Evolutionary conservation across 192 early-diverging fungal species (phyloP).

Genomic region (Linnemannia elongata): DNA sequence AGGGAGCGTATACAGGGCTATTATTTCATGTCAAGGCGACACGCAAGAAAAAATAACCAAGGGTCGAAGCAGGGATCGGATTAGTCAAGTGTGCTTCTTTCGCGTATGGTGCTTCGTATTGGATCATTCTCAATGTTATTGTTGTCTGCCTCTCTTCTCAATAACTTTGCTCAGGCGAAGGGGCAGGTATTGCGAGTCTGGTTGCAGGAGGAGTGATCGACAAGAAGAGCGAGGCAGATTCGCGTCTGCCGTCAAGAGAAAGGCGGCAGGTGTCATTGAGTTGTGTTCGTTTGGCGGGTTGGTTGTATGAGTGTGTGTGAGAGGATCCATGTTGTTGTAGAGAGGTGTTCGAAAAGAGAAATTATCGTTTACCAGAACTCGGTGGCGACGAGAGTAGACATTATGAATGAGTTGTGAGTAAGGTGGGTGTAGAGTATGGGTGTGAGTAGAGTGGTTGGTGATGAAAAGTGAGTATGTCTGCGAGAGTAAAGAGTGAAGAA

Average conservation of each 20-base stretch:
- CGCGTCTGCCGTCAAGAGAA: too few relatives aligned
- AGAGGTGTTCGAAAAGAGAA: neutral
- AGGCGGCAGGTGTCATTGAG: too few relatives aligned
- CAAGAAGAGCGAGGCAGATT: too few relatives aligned
- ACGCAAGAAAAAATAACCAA: neutral
- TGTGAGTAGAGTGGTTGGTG: neutral
- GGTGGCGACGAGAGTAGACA: slow-evolving; percentile 34
- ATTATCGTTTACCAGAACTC: slow-evolving; percentile 41
- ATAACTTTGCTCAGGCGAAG: neutral
- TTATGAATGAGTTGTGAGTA: slow-evolving; percentile 19
- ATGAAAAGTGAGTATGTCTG: neutral
- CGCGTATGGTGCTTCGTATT: neutral
- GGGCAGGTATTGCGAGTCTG: neutral
- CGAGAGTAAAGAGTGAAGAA: neutral
- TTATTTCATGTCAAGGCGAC: neutral
- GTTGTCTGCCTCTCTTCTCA: neutral
- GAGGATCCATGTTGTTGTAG: neutral
- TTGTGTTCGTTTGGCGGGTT: too few relatives aligned
- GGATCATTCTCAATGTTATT: neutral
- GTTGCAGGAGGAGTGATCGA: too few relatives aligned
- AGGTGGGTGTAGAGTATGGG: neutral
- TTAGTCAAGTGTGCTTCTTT: neutral
- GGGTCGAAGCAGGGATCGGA: too few relatives aligned
- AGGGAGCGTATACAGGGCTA: slow-evolving; percentile 93
- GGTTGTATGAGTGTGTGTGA: too few relatives aligned